Evolutionary conservation across 179 eudicot species (phyloP).

Genomic region (Corrigiola litoralis): DNA sequence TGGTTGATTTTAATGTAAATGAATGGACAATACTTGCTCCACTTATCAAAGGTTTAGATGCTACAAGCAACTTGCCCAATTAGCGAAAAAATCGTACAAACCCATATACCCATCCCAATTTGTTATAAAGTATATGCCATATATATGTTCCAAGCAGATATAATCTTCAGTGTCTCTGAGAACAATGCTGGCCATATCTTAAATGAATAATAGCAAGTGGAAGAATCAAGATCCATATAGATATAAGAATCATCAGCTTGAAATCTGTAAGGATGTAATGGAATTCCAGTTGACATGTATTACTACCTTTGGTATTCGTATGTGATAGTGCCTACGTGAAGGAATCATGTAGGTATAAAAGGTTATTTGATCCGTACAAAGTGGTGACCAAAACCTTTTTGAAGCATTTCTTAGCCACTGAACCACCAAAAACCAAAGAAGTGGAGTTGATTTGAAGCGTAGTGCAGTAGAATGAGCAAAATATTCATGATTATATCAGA

Average conservation of each 20-base stretch:
- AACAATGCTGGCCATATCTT: conserved; percentile 30
- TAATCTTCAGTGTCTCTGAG: conserved; percentile 15
- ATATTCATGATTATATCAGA: conserved; percentile 23
- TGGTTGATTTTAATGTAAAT: neutral
- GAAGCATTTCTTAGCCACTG: conserved; percentile 22
- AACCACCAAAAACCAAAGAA: conserved; percentile 14
- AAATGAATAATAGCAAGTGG: conserved; percentile 36
- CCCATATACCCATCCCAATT: conserved; percentile 18
- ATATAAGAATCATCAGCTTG: conserved; percentile 22
- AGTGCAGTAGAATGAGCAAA: conserved; percentile 9
- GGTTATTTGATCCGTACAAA: conserved; percentile 30
- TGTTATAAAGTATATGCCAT: conserved; percentile 28
- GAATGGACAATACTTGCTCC: conserved; percentile 27
- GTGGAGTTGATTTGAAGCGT: conserved; percentile 9
- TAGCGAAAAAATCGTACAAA: conserved; percentile 11
- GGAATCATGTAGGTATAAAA: conserved; percentile 23
- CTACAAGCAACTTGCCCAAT: conserved; percentile 23
- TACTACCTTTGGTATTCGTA: conserved; percentile 21
- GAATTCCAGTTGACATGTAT: conserved; percentile 17
- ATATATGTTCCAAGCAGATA: conserved; percentile 22
- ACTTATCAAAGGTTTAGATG: conserved; percentile 22
- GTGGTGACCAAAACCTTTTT: conserved; percentile 14
- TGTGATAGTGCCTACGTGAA: conserved; percentile 15
- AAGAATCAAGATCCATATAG: conserved; percentile 38
- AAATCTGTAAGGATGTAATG: conserved; percentile 23